Evolutionary conservation across 306 rosid species (phyloP), one percentile per base, ranked within the genome.

Genomic region (Hylodesmum podocarpum): DNA sequence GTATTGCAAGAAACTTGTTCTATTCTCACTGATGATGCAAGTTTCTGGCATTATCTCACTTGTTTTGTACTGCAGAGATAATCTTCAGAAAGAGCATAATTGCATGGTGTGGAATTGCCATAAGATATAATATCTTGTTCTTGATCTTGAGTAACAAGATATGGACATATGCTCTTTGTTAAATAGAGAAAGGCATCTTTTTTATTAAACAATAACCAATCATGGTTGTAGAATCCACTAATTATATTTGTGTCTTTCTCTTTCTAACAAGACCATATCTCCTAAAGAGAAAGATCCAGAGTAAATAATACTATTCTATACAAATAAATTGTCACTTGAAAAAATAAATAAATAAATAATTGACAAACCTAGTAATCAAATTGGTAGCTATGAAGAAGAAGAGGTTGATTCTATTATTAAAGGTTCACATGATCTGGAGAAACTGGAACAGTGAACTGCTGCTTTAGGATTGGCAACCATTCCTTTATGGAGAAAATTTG

Each of bases 401-500:
- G 93, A 87, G 16, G 96, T 84, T 28, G 96, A 85, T 73, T 87
- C 86, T 74, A 90, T 90, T 66, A 93, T 90, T 70, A 93, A 83
- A 57, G 85, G 94, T 83, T 90, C 91, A 85, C 92, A 87, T 85
- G 97, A 88, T 85, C 87, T 89, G 18, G 98, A 92, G 89, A 95
- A 95, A 84, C 96, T 95, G 2, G 97, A 92, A 78, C 91, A 86
- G 25, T 88, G 90, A 83, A 86, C 88, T 66, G 91, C 78, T 78
- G 90, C 89, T 81, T 84, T 87, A 25, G 80, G 86, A 71, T 84
- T 87, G 36, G 81, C 34, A 58, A 77, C 75, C 39, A 73, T 78
- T 78, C 80, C 88, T 78, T 84, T 89, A 33, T 82, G 82, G 64
- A 83, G 86, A 31, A 82, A 43, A 64, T 75, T 83, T 16, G 88